A percentile compares a stretch with the other conserved stretches of the same genome.
Evolutionary conservation across 257 asterid genomes (phyloP).

Genomic region (Leonotis leonurus): DNA sequence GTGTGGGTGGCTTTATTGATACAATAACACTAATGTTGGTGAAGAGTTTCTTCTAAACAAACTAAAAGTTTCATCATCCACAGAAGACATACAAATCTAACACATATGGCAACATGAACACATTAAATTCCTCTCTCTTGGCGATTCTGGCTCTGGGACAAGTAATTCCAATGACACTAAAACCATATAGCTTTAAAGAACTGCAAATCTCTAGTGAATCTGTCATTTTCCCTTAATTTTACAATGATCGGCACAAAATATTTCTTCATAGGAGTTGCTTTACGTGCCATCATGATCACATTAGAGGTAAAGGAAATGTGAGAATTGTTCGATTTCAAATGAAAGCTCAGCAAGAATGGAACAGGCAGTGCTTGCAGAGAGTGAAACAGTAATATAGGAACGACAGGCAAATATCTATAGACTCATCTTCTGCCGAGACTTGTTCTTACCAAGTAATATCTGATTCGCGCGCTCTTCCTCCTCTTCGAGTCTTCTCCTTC

Average conservation of each 20-base stretch:
- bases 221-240: too few relatives aligned
- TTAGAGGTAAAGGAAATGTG: background rate
- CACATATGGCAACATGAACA: too few relatives aligned
- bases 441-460: constrained; percentile 30
- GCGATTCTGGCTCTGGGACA: too few relatives aligned
- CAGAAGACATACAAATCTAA: too few relatives aligned
- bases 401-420: constrained; percentile 9
- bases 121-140: too few relatives aligned
- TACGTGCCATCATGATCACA: background rate
- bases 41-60: too few relatives aligned
- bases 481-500: constrained; percentile 64
- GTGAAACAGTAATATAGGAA: background rate
- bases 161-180: too few relatives aligned
- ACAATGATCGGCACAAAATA: background rate
- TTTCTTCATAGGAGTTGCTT: background rate
- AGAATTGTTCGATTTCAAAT: background rate
- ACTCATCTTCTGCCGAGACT: constrained; percentile 42
- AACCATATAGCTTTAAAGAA: too few relatives aligned
- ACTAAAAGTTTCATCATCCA: too few relatives aligned
- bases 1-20: too few relatives aligned
- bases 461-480: constrained; percentile 56
- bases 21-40: too few relatives aligned
- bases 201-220: too few relatives aligned
- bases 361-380: background rate
- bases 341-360: background rate